Evolutionary conservation across 169 alveolate genomes (phyloP).

Genomic region (Amoebophrya sp.): DNA sequence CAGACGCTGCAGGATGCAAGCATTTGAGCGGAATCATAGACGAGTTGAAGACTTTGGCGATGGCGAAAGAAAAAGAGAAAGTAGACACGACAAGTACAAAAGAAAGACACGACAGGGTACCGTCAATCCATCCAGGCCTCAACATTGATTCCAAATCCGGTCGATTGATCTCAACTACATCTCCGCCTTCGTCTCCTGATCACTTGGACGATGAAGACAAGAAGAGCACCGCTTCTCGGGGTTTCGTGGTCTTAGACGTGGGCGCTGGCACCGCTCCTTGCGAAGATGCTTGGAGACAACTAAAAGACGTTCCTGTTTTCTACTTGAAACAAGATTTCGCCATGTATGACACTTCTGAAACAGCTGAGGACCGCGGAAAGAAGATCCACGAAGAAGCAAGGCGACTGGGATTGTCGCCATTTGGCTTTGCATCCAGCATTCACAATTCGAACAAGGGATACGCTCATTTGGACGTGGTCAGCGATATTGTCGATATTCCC

Average conservation of each 20-base stretch:
- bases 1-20: neutral
- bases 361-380: neutral
- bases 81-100: too few relatives aligned
- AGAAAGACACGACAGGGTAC: too few relatives aligned
- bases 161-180: too few relatives aligned
- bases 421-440: neutral
- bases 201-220: neutral
- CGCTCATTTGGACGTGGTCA: neutral
- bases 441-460: neutral
- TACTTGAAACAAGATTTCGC: neutral
- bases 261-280: constrained; percentile 20
- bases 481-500: neutral
- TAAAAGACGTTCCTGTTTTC: neutral
- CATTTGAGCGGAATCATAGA: neutral
- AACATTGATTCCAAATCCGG: too few relatives aligned
- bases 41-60: neutral
- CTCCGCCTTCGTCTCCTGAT: too few relatives aligned
- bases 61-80: too few relatives aligned
- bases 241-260: neutral
- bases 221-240: neutral
- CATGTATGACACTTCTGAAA: neutral
- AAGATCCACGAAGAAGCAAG: neutral
- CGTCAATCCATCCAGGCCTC: too few relatives aligned
- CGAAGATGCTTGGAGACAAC: neutral
- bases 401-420: neutral